Conservation (phyloP, 2,329 filamentous ascomycete genomes). For the Pseudophaeomoniella oleicola region DNA sequence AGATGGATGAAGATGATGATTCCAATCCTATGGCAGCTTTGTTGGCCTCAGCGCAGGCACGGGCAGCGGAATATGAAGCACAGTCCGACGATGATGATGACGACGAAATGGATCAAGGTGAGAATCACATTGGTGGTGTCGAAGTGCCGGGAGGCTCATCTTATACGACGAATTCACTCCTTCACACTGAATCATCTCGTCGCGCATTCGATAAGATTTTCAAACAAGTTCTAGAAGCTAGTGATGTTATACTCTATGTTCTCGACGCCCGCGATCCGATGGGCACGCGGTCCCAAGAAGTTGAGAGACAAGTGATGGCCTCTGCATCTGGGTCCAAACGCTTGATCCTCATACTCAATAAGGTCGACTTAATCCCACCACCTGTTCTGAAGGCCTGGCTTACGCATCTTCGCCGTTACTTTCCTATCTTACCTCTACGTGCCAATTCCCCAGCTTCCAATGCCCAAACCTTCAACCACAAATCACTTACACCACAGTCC, state of each 20-base stretch:
- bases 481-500: slow-evolving; percentile 70
- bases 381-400: slow-evolving; percentile 76
- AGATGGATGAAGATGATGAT: slow-evolving; percentile 43
- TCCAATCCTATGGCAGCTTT: slow-evolving; percentile 88
- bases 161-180: slow-evolving; percentile 1
- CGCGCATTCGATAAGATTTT: slow-evolving; percentile 92
- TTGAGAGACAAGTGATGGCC: slow-evolving; percentile 86
- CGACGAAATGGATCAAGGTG: slow-evolving; percentile 30
- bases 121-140: slow-evolving; percentile 29
- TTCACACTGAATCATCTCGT: slow-evolving; percentile 49
- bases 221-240: slow-evolving; percentile 78
- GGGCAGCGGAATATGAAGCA: slow-evolving; percentile 60
- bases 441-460: slow-evolving; percentile 72
- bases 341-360: slow-evolving; percentile 84
- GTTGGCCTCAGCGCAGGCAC: slow-evolving; percentile 65
- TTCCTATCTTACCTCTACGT: slow-evolving; percentile 79
- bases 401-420: slow-evolving; percentile 67
- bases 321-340: slow-evolving; percentile 70
- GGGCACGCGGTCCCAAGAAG: slow-evolving; percentile 76
- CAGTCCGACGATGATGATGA: slow-evolving; percentile 46
- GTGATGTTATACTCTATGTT: slow-evolving; percentile 89
- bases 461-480: slow-evolving; percentile 84
- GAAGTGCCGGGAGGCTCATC: no score
- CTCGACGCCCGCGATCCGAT: slow-evolving; percentile 82
- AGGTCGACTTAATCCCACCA: slow-evolving; percentile 80